Evolutionary conservation across 768 basidiomycete species (phyloP).

Genomic region (Mrakia blollopis): DNA sequence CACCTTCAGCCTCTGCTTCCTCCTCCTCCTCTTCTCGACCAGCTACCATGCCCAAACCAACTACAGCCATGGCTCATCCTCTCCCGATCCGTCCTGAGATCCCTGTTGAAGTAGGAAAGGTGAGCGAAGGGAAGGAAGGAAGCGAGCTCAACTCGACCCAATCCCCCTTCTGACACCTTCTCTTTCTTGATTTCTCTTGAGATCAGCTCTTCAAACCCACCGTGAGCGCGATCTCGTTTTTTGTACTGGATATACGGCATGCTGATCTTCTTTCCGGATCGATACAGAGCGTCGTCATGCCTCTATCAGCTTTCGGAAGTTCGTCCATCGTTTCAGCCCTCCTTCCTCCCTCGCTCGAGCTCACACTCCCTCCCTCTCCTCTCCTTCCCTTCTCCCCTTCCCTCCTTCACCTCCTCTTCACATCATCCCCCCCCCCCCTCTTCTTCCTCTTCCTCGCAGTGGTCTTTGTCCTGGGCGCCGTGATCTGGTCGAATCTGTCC

Average conservation of each 20-base stretch:
- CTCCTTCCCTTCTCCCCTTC: neutral
- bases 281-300: neutral
- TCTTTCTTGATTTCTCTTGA: neutral
- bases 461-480: neutral
- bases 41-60: neutral
- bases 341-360: neutral
- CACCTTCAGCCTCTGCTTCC: neutral
- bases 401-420: neutral
- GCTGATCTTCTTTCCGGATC: neutral
- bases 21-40: neutral
- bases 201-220: neutral
- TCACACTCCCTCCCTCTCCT: neutral
- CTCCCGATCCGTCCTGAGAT: neutral
- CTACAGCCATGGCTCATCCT: neutral
- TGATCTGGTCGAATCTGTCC: neutral
- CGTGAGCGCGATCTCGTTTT: neutral
- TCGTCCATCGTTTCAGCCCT: neutral
- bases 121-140: neutral
- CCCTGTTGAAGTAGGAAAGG: no score
- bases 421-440: no score
- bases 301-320: neutral
- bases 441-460: neutral
- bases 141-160: neutral
- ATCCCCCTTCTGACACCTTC: neutral
- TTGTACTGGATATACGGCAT: neutral